A percentile compares a stretch with the other conserved stretches of the same genome.
Conservation (phyloP, 805 yeast genomes). For the Candida tibetensis region DNA sequence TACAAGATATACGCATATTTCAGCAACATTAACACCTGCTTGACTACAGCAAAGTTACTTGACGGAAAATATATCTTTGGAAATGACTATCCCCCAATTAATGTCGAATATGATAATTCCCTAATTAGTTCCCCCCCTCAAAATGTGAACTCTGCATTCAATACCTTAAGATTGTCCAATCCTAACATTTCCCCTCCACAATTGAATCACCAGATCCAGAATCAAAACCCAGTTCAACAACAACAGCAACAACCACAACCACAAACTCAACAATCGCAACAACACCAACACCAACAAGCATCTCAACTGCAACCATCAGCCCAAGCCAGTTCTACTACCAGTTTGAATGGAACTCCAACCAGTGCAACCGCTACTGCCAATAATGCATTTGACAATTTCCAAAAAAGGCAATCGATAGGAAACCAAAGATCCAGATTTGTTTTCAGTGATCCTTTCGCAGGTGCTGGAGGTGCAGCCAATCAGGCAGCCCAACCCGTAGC, state of each 20-base stretch:
- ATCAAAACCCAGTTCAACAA: conserved; percentile 11
- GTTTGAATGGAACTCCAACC: neutral
- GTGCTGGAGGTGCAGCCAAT: conserved; percentile 8
- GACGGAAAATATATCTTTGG: conserved; percentile 43
- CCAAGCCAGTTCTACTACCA: neutral
- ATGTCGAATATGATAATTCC: conserved; percentile 32
- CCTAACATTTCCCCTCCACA: conserved; percentile 36
- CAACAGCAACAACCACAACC: conserved; percentile 6
- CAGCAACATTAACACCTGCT: conserved; percentile 36
- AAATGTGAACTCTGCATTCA: conserved; percentile 19
- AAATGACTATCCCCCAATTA: conserved; percentile 31
- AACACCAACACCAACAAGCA: conserved; percentile 5
- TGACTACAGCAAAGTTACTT: conserved; percentile 38
- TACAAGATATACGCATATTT: conserved; percentile 33
- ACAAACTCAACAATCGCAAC: conserved; percentile 1
- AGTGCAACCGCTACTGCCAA: neutral
- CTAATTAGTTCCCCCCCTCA: conserved; percentile 15
- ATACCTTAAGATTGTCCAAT: conserved; percentile 24
- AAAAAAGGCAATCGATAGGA: conserved; percentile 54
- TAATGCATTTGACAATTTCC: conserved; percentile 25
- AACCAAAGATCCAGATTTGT: conserved; percentile 65
- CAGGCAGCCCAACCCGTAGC: conserved; percentile 1
- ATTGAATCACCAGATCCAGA: conserved; percentile 12
- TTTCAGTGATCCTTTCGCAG: conserved; percentile 58
- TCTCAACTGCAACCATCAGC: conserved; percentile 1